Evolutionary conservation across 345 rosid genomes (phyloP).

Genomic region (Physaria fendleri): DNA sequence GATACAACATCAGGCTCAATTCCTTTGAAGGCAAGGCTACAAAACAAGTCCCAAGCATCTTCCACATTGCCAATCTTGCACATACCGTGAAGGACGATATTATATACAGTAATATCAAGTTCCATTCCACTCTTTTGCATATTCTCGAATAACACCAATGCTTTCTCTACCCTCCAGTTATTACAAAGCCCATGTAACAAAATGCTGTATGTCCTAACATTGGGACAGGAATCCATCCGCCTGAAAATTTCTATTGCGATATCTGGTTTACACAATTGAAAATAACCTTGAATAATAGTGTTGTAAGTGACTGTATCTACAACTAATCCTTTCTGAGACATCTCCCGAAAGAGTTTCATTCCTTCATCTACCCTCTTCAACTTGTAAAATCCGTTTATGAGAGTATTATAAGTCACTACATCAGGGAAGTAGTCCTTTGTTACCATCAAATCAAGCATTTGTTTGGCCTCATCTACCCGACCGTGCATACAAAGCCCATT

Average conservation of each 20-base stretch:
- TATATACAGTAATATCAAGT: slow-evolving; percentile 16
- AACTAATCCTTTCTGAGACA: slow-evolving; percentile 20
- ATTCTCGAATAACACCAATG: slow-evolving; percentile 16
- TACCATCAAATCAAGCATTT: slow-evolving; percentile 24
- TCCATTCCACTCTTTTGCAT: slow-evolving; percentile 17
- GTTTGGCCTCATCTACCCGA: slow-evolving; percentile 16
- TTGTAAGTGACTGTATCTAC: slow-evolving; percentile 28
- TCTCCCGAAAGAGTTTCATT: slow-evolving; percentile 17
- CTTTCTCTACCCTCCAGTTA: slow-evolving; percentile 29
- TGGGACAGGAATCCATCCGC: slow-evolving; percentile 24
- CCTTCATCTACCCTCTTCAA: slow-evolving; percentile 26
- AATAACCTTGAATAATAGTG: slow-evolving; percentile 28
- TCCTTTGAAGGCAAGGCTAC: background rate
- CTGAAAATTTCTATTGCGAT: slow-evolving; percentile 19
- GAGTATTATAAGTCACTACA: slow-evolving; percentile 25
- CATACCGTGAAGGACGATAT: slow-evolving; percentile 33
- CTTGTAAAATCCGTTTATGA: slow-evolving; percentile 35
- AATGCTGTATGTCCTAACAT: slow-evolving; percentile 17
- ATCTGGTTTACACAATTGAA: slow-evolving; percentile 20
- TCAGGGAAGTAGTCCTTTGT: slow-evolving; percentile 8
- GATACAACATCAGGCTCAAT: slow-evolving; percentile 27
- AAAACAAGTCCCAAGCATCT: slow-evolving; percentile 28
- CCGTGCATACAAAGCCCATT: slow-evolving; percentile 22
- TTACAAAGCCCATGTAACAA: slow-evolving; percentile 29
- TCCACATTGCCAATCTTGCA: slow-evolving; percentile 28